Evolutionary conservation across 2,329 filamentous ascomycete species (phyloP).

Genomic region (Incumbomyces lentus): DNA sequence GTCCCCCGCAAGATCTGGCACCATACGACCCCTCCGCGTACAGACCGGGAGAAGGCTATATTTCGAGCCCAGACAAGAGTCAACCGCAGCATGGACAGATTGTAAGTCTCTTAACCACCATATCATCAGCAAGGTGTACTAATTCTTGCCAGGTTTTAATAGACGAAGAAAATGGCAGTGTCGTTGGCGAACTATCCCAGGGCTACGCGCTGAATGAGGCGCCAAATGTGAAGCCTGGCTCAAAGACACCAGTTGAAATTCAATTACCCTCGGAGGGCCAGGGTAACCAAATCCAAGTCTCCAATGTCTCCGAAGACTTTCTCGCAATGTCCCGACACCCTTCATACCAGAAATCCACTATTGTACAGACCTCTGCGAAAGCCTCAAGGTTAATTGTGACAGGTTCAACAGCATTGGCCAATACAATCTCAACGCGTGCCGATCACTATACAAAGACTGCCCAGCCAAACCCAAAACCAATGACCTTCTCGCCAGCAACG

Average conservation of each 20-base stretch:
- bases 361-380: conserved; percentile 77
- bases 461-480: conserved; percentile 65
- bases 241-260: conserved; percentile 63
- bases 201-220: conserved; percentile 74
- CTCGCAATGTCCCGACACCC: conserved; percentile 72
- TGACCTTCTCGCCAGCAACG: conserved; percentile 78
- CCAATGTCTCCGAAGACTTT: conserved; percentile 47
- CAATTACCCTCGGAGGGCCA: conserved; percentile 36
- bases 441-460: conserved; percentile 71
- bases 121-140: conserved; percentile 37
- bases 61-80: conserved; percentile 27
- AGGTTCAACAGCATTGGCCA: conserved; percentile 67
- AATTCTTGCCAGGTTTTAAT: conserved; percentile 61
- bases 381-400: conserved; percentile 90
- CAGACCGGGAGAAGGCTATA: conserved; percentile 69
- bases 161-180: conserved; percentile 90
- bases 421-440: conserved; percentile 65
- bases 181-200: conserved; percentile 82
- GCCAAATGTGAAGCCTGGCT: conserved; percentile 65
- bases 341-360: conserved; percentile 75
- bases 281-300: conserved; percentile 37
- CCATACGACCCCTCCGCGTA: conserved; percentile 74
- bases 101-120: conserved; percentile 21
- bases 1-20: conserved; percentile 42
- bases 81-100: conserved; percentile 20